Evolutionary conservation across 352 stramenopile species (phyloP).

Genomic region (Phytophthora sansomeana): DNA sequence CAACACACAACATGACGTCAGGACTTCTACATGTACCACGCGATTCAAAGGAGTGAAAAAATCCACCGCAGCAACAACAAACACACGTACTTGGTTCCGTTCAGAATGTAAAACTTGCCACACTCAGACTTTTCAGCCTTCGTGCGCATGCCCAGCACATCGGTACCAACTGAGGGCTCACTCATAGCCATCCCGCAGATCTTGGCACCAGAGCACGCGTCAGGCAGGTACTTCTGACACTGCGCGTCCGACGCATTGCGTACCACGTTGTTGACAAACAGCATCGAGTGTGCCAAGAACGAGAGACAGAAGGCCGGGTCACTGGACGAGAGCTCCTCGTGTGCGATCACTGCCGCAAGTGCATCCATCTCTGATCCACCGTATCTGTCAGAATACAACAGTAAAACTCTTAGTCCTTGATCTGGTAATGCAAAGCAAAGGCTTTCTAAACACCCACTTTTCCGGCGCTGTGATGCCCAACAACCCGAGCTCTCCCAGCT

Average conservation of each 20-base stretch:
- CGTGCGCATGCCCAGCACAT: slow-evolving; percentile 96
- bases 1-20: not conserved
- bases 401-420: not conserved
- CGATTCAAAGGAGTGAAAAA: not conserved
- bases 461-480: slow-evolving; percentile 96
- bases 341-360: slow-evolving; percentile 94
- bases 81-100: slow-evolving; percentile 79
- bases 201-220: slow-evolving; percentile 91
- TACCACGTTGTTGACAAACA: slow-evolving; percentile 95
- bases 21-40: not conserved
- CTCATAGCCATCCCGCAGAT: slow-evolving; percentile 99
- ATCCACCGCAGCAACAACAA: not conserved
- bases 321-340: slow-evolving; percentile 96
- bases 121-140: slow-evolving; percentile 89
- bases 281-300: slow-evolving; percentile 96
- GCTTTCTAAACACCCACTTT: slow-evolving; percentile 69
- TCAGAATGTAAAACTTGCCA: slow-evolving; percentile 92
- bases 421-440: too few relatives aligned
- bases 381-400: slow-evolving; percentile 59
- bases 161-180: slow-evolving; percentile 96
- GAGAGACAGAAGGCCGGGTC: slow-evolving; percentile 99
- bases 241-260: slow-evolving; percentile 92
- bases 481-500: slow-evolving; percentile 95
- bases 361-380: slow-evolving; percentile 97
- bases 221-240: slow-evolving; percentile 91